Base-by-base conservation (phyloP, 805 yeast species). In the Starmerella sirachaensis region DNA sequence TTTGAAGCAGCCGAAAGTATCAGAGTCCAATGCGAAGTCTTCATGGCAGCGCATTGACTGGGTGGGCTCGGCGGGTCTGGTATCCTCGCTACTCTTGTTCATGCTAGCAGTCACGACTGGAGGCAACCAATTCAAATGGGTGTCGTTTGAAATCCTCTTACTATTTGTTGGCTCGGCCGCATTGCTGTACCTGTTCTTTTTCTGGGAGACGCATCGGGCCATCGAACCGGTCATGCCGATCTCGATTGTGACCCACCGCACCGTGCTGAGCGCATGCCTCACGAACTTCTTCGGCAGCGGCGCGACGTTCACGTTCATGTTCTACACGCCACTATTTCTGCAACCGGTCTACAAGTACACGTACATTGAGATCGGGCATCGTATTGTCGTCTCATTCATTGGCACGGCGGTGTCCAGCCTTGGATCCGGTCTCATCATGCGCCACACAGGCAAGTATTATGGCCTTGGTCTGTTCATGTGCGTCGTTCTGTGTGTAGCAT, bases 311-410 rank as follows among this genome's bases (percentile, higher is more conserved):
- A 62, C 84, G 1, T 65, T 67, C 46, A 54, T 82, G 38, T 83
- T 67, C 59, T 82, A 76, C 56, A 65, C 76, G 3, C 94, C 94
- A 1, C 65, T 83, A 14, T 77, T 93, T 1, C 61, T 84, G 38
- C 34, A 70, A 25, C 88, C 85, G 38, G 79, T 81, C 45, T 68
- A 78, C 37, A 39, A 43, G 42, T 52, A 69, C 66, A 45, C 76
- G 83, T 6, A 80, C 88, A 2, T 78, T 84, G 88, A 80, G 73
- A 55, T 80, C 78, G 49, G 56, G 70, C 14, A 69, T 78, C 53
- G 61, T 76, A 46, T 63, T 18, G 43, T 57, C 11, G 61, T 57
- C 14, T 78, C 78, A 51, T 80, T 81, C 50, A 50, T 78, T 29
- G 82, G 79, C 11, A 74, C 76, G 8, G 71, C 85, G 0, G 35